Base-by-base conservation (phyloP, 2,329 filamentous ascomycete species). In the Exophiala sp. region DNA sequence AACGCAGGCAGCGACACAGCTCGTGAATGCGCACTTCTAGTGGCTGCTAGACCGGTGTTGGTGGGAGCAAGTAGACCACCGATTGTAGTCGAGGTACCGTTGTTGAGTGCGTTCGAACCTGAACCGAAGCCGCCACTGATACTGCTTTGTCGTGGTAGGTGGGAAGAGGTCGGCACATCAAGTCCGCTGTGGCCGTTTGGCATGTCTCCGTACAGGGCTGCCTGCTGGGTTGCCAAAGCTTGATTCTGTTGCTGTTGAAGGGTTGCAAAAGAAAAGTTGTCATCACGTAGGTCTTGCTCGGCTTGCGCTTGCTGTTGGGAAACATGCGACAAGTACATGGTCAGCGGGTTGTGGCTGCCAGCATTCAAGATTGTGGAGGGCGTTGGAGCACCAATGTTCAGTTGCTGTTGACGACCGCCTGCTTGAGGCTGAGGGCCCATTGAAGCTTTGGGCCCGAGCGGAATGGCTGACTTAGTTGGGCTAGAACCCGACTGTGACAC, bases 301-400 rank as follows among this genome's bases (percentile, higher is more conserved):
- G 84, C 81, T 60, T 89, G 86, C 12, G 83, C 81, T 65, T 65
- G 62, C 63, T 72, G 75, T 54, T 69, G 74, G 51, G 70, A 76
- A 64, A 92, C 83, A 67, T 95, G 90, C 71, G 86, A 92, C 55
- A 96, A 80, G 69, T 96, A 97, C 83, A 96, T 85, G 20, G 91
- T 96, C 69, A 97, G 72, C 0, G 92, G 92, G 71, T 96, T 96
- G 76, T 84, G 92, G 66, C 79, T 78, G 50, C 84, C 87, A 47
- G 83, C 84, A 70, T 91, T 94, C 70, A 96, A 83, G 54, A 95
- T 82, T 16, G 84, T 82, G 1, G 87, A 86, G 1, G 87, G 82
- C 20, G 84, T 86, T 62, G 85, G 73, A 66, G 86, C 72, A 65
- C 84, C 72, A 21, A 39, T 18, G 24, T 12, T 39, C 67, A 74